Conservation (phyloP, 768 basidiomycete species). For the Roridomyces roridus region DNA sequence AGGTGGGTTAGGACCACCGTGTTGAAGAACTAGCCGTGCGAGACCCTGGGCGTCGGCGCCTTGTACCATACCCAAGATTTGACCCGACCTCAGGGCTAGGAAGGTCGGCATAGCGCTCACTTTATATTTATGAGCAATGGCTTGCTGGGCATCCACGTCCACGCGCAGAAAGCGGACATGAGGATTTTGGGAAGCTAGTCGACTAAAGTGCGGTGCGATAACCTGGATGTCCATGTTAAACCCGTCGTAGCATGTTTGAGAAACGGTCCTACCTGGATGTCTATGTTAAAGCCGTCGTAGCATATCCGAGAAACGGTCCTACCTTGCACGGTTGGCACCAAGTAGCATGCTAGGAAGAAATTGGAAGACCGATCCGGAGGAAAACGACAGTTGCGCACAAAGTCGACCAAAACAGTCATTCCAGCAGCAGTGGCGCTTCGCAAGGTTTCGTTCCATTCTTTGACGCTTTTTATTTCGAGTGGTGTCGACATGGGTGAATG, state of each 20-base stretch:
- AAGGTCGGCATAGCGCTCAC: conserved; percentile 30
- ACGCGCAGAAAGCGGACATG: conserved; percentile 27
- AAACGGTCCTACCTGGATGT: conserved; percentile 6
- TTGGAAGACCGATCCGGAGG: neutral
- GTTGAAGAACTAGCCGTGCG: conserved; percentile 6
- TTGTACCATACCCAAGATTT: conserved; percentile 22
- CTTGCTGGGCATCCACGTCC: conserved; percentile 22
- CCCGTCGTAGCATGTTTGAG: neutral
- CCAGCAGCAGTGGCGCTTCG: conserved; percentile 30
- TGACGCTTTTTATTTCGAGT: conserved; percentile 19
- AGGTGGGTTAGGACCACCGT: conserved; percentile 29
- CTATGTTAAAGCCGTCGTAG: neutral
- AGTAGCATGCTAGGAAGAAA: conserved; percentile 15
- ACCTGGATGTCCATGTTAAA: neutral
- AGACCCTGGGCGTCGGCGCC: conserved; percentile 27
- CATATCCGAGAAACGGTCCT: neutral
- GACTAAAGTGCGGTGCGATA: conserved; percentile 21
- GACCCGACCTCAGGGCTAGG: conserved; percentile 22
- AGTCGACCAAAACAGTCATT: conserved; percentile 21
- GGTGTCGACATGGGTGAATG: neutral
- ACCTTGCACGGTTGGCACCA: conserved; percentile 30
- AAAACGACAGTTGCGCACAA: neutral
- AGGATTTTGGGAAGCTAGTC: conserved; percentile 19
- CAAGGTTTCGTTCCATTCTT: conserved; percentile 46
- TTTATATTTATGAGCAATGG: conserved; percentile 28